Percentiles rank a stretch among this genome's conserved stretches.
Conservation (phyloP, 495 filamentous ascomycete species). For the Tuber indicum region DNA sequence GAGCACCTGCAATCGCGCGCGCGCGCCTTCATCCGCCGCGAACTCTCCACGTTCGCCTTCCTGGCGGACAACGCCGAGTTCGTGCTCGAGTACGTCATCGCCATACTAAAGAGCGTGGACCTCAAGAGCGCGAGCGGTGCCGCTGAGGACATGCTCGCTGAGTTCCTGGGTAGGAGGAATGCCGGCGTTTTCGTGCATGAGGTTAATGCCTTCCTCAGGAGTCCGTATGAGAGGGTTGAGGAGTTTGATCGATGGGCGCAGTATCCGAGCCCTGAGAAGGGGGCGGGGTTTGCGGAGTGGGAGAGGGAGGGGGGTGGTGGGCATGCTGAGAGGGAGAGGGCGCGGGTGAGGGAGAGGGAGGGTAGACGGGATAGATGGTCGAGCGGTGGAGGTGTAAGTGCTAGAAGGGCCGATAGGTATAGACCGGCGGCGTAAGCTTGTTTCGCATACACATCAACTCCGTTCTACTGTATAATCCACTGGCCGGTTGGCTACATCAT, state of each 20-base stretch:
- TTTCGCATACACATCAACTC: not conserved
- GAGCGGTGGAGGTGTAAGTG: not conserved
- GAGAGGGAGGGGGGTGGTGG: slow-evolving; percentile 4
- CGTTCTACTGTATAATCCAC: not conserved
- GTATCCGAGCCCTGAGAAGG: slow-evolving; percentile 24
- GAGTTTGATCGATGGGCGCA: slow-evolving; percentile 38
- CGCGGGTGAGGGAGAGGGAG: not conserved
- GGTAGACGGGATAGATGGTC: not conserved
- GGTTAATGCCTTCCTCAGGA: slow-evolving; percentile 38
- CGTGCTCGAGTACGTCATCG: slow-evolving; percentile 78
- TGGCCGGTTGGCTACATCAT: not conserved
- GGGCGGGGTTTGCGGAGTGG: slow-evolving; percentile 15
- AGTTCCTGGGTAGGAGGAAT: slow-evolving; percentile 75
- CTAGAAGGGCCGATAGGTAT: not conserved
- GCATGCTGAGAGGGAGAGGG: not conserved
- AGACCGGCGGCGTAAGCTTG: not conserved
- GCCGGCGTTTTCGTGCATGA: slow-evolving; percentile 58
- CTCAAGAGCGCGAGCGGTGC: slow-evolving; percentile 77
- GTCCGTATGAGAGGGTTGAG: slow-evolving; percentile 29
- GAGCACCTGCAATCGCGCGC: slow-evolving; percentile 70
- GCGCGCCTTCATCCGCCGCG: slow-evolving; percentile 79
- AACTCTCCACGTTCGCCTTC: slow-evolving; percentile 81
- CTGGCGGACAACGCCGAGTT: slow-evolving; percentile 77
- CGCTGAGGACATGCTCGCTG: slow-evolving; percentile 79
- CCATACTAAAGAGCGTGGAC: slow-evolving; percentile 83